Base-by-base conservation (phyloP, 495 filamentous ascomycete genomes). In the Xylaria grammica region DNA sequence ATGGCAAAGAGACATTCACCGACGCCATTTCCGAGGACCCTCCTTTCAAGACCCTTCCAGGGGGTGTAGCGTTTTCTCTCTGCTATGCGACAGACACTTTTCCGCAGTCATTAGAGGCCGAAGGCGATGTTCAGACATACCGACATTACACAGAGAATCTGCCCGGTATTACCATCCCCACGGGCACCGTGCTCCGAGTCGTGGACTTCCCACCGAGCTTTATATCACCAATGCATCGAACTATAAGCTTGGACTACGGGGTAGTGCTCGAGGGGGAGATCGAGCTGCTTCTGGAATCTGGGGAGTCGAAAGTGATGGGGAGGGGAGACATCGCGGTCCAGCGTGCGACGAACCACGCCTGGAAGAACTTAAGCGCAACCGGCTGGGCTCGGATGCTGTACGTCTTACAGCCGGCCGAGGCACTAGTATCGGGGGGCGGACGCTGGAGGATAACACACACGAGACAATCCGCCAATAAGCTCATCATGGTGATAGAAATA, bases 361-460 rank as follows among this genome's bases (percentile, higher is more conserved):
- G 50, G 50, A 30, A 8, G 22, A 52, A 52, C 27, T n/a, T 4
- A 9, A 52, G 27, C 27, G 11, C 15, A 0, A 50, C 22, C 22
- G 44, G 48, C 5, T 20, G n/a, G 8, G 48, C 22, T 4, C 48
- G 48, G 17, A 50, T 50, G 17, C 48, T 50, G 22, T 50, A 11
- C 4, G 26, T 50, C 8, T 5, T 73, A n/a, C 50, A 36, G 34
- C 34, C 34, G 34, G 34, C 34, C 34, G 34, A 36, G 34, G 34
- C 34, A 11, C 34, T 36, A 11, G 34, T 36, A 11, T 36, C 34
- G 34, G 34, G 34, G 34, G 34, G 6, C 6, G 17, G 45, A 7
- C 5, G 45, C 45, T 49, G 34, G 11, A 11, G 34, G 34, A 36
- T 36, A 36, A 36, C 34, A 36, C 34, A 36, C 34, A 36, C 11